Base-by-base conservation (phyloP, 495 filamentous ascomycete genomes). In the Neurospora terricola region DNA sequence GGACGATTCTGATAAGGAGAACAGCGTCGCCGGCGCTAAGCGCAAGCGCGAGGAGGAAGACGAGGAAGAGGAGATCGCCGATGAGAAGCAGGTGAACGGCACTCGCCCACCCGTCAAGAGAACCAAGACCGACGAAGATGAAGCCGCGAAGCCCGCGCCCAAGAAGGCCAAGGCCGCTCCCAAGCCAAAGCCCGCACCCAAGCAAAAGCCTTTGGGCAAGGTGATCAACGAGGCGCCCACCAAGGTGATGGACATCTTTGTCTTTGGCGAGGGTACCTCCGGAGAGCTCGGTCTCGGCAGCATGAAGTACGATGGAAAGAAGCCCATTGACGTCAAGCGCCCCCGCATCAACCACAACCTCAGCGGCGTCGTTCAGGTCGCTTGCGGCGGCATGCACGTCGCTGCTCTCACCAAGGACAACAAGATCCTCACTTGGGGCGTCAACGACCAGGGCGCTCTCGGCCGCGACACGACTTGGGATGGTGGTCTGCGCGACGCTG, bases 381-480 rank as follows among this genome's bases (percentile, higher is more conserved):
- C 88, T 16, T 84, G 86, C 74, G 90, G 90, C 27, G 90, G 90
- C 66, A 90, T 93, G 87, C 91, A 93, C 75, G 83, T 78, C 37
- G 82, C 87, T 23, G 90, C 86, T 2, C 83, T 92, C 4, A 91
- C 90, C 21, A 82, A 85, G 34, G 87, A 91, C 76, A 90, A 90
- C 80, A 86, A 85, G 77, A 90, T 92, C 71, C 80, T 90, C 38
- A 90, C 90, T 2, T 92, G 90, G 90, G 90, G 90, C 74, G 89
- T 91, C 71, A 92, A 92, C 74, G 88, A 91, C 78, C 84, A 91
- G 71, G 87, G 87, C 71, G 89, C 90, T 23, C 84, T 92, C 68
- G 90, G 90, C 23, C 85, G 90, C 71, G 86, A 89, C 75, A 90
- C 90, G 3, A 82, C 80, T 38, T 87, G 86, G 80, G 77, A 79